Percentiles rank a stretch among this genome's conserved stretches.
Conservation (phyloP, 2,329 filamentous ascomycete genomes). For the Trichoderma hamatum region DNA sequence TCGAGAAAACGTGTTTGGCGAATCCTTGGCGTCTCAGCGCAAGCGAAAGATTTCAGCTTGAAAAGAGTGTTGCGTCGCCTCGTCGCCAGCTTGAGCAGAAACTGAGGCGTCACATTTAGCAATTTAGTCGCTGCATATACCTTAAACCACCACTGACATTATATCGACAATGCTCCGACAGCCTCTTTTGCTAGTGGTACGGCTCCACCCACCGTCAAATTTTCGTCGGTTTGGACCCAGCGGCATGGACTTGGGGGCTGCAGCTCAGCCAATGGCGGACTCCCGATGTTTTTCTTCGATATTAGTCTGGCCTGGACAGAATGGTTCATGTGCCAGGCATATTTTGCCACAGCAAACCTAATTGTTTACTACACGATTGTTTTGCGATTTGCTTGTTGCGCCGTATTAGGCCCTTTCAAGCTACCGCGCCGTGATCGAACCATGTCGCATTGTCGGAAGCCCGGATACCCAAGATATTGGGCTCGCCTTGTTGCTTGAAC, state of each 20-base stretch:
- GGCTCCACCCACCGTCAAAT: conserved; percentile 20
- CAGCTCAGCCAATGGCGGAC: background rate
- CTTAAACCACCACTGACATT: background rate
- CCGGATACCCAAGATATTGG: background rate
- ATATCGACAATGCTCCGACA: background rate
- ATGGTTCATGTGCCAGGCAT: background rate
- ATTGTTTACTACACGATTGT: background rate
- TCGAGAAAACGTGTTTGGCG: background rate
- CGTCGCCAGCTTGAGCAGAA: background rate
- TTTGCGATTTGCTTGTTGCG: background rate
- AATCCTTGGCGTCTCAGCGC: background rate
- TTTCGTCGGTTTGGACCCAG: conserved; percentile 16
- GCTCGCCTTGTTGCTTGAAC: background rate
- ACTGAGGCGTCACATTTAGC: background rate
- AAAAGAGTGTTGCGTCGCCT: background rate
- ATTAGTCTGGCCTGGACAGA: background rate
- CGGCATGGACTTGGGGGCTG: conserved; percentile 3
- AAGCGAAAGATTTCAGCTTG: background rate
- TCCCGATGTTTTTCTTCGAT: background rate
- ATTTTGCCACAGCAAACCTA: conserved; percentile 19
- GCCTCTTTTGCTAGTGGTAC: background rate
- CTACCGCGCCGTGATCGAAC: background rate
- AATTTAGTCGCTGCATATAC: background rate
- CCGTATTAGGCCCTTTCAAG: background rate
- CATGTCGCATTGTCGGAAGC: conserved; percentile 1